phyloP scores from a whole-genome alignment of 1,284 basidiomycete genomes.

The Mycosarcoma mackinlayi region DNA sequence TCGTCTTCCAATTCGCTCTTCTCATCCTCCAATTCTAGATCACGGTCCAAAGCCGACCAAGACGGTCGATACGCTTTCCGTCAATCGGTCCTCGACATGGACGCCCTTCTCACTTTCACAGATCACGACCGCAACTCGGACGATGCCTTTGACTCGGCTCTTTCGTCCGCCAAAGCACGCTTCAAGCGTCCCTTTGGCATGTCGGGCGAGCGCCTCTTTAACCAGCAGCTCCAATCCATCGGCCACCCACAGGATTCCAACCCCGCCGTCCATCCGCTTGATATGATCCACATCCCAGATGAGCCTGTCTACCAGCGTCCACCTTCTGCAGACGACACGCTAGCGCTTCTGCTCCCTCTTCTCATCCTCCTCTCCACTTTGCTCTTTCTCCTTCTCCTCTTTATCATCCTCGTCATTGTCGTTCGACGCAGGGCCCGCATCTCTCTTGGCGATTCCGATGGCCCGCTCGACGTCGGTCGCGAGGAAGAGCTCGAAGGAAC shows the following conservation, averaged over 20 bases:
- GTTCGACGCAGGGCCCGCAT: conserved; percentile 54
- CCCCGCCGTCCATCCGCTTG: conserved; percentile 27
- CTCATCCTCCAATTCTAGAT: conserved; percentile 28
- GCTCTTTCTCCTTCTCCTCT: conserved; percentile 77
- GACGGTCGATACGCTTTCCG: conserved; percentile 17
- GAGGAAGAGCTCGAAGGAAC: conserved; percentile 79
- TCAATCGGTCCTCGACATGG: conserved; percentile 42
- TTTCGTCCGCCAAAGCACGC: conserved; percentile 21
- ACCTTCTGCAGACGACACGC: conserved; percentile 42
- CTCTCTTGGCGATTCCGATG: conserved; percentile 83
- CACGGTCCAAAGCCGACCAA: conserved; percentile 2
- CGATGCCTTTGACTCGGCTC: conserved; percentile 11
- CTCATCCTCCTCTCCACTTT: conserved; percentile 89
- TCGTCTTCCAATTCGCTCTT: conserved; percentile 10
- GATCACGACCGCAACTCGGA: conserved; percentile 11
- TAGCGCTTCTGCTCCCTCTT: conserved; percentile 71
- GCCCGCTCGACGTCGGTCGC: conserved; percentile 90
- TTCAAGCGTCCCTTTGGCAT: conserved; percentile 44
- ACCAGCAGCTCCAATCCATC: conserved; percentile 40
- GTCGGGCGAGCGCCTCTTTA: conserved; percentile 34
- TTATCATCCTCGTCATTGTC: conserved; percentile 63
- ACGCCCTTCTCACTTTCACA: conserved; percentile 34
- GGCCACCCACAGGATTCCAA: conserved; percentile 39
- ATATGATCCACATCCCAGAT: conserved; percentile 25
- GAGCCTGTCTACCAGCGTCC: conserved; percentile 48